phyloP scores from a whole-genome alignment of 257 asterid genomes.

The Solanum sejunctum region DNA sequence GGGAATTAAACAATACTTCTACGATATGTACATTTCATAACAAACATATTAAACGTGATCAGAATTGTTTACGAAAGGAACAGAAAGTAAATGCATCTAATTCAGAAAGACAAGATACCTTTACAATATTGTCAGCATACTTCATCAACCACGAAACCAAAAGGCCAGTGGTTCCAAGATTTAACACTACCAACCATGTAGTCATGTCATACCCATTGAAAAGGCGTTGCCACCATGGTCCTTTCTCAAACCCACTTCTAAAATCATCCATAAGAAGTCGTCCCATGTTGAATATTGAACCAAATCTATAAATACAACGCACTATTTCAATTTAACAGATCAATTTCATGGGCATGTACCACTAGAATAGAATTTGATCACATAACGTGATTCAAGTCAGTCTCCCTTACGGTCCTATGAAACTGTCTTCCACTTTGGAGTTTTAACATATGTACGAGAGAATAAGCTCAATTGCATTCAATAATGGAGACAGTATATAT shows the following conservation, averaged over 20 bases:
- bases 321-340: constrained; percentile 5
- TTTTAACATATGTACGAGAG: neutral
- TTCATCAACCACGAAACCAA: constrained; percentile 97
- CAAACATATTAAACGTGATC: neutral
- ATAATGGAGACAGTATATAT: neutral
- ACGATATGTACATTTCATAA: neutral
- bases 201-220: constrained; percentile 65
- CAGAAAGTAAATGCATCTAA: neutral
- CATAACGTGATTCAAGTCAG: neutral
- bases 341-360: neutral
- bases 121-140: constrained; percentile 92
- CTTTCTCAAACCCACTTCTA: constrained; percentile 80
- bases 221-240: constrained; percentile 94
- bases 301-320: constrained; percentile 52
- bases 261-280: constrained; percentile 74
- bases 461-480: neutral
- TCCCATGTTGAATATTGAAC: constrained; percentile 85
- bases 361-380: neutral
- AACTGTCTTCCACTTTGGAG: neutral
- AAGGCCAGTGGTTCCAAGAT: constrained; percentile 93
- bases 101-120: constrained; percentile 28
- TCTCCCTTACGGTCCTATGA: neutral
- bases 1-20: neutral
- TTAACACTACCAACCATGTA: constrained; percentile 92
- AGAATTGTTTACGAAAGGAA: neutral